Evolutionary conservation across 2,329 filamentous ascomycete genomes (phyloP), one percentile per base, ranked within the genome.

Genomic region (Emergomyces orientalis): DNA sequence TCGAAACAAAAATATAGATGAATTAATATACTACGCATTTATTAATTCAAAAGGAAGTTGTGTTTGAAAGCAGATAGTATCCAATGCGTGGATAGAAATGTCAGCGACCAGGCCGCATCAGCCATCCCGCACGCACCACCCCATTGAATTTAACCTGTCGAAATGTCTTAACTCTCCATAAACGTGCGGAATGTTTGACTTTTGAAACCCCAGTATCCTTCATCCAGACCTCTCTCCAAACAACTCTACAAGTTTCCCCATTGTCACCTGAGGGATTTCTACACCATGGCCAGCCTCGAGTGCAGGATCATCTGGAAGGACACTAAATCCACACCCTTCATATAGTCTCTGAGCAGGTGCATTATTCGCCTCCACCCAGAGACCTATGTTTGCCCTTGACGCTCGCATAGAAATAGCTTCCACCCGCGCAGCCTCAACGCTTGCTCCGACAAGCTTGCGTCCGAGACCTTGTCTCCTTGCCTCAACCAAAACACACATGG

Each of bases 401-500:
- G 60, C 68, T 6, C 55, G 45, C 25, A 62, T 54, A 3, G 17
- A 22, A 19, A 25, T 39, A 22, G 57, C 63, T 17, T 71, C 68
- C 13, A 63, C 34, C 9, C 57, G 52, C 3, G 60, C 66, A n/a
- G 51, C 43, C 17, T 64, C 55, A 1, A 67, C 51, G 8, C 63
- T 61, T 7, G 64, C 61, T 11, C 65, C 63, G 7, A 72, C 34
- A 30, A 72, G 62, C 39, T 63, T 67, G 52, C 62, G 65, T 5
- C 65, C 70, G 49, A 68, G 61, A 6, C 68, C 68, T 51, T 65
- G 66, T 60, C 65, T 63, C 41, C 70, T 64, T 22, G 58, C 63
- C 7, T 66, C 56, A n/a, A 67, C 67, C 43, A 66, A 63, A 51
- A 71, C 69, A 61, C 71, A 72, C 65, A 72, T 69, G n/a, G 69